Conservation (phyloP, 1,139 yeast genomes). For the Lodderomyces metapsilosis region DNA sequence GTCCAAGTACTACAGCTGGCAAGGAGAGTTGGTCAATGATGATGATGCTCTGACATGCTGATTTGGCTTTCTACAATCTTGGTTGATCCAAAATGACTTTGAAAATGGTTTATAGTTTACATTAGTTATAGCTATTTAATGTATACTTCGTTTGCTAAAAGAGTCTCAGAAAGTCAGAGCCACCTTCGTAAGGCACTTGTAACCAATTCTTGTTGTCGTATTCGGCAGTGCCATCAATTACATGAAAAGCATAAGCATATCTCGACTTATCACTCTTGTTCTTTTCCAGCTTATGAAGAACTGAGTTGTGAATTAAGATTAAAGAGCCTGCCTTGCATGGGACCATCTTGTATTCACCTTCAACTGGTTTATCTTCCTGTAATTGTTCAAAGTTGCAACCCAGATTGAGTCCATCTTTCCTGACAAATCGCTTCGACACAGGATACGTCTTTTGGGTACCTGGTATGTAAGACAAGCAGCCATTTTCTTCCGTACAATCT, state of each 20-base stretch:
- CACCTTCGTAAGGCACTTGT: constrained; percentile 64
- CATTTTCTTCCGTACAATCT: constrained; percentile 66
- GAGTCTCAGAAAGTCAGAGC: constrained; percentile 55
- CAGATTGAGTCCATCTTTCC: constrained; percentile 42
- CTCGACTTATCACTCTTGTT: constrained; percentile 58
- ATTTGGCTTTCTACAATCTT: no score
- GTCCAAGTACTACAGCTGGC: constrained; percentile 63
- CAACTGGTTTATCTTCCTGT: constrained; percentile 21
- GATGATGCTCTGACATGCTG: constrained; percentile 34
- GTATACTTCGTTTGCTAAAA: constrained; percentile 15
- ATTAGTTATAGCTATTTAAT: neutral
- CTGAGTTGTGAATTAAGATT: constrained; percentile 67
- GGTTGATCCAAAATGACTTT: no score
- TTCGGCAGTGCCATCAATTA: constrained; percentile 60
- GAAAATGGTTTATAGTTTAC: neutral
- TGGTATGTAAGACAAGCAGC: constrained; percentile 71
- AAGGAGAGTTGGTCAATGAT: constrained; percentile 44
- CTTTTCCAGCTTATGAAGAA: constrained; percentile 67
- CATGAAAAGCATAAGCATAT: constrained; percentile 78
- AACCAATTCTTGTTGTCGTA: constrained; percentile 74
- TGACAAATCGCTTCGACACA: constrained; percentile 64
- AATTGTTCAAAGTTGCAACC: constrained; percentile 52
- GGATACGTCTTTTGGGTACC: constrained; percentile 66
- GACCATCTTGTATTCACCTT: constrained; percentile 45
- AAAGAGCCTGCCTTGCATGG: constrained; percentile 73